phyloP scores from a whole-genome alignment of 2,329 filamentous ascomycete genomes.

The Ceratocystis harringtonii region DNA sequence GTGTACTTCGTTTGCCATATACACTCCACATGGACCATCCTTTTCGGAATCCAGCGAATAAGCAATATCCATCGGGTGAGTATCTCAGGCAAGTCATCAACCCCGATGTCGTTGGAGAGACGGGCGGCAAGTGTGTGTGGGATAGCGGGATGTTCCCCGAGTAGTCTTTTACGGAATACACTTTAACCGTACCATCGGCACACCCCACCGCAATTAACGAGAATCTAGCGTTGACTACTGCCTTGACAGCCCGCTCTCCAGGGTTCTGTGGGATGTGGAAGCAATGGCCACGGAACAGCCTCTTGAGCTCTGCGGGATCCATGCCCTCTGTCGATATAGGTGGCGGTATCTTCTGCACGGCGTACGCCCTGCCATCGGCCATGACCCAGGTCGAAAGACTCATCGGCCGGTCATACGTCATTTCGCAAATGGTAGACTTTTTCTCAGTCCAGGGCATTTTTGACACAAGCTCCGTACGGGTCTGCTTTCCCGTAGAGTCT shows the following conservation, averaged over 20 bases:
- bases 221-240: conserved; percentile 85
- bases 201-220: conserved; percentile 84
- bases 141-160: conserved; percentile 81
- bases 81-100: conserved; percentile 61
- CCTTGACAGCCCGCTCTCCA: conserved; percentile 49
- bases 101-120: conserved; percentile 54
- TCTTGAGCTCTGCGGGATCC: conserved; percentile 32
- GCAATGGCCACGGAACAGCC: conserved; percentile 76
- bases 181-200: conserved; percentile 58
- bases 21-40: conserved; percentile 98
- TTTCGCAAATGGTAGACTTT: conserved; percentile 60
- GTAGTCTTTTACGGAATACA: conserved; percentile 92
- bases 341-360: conserved; percentile 57
- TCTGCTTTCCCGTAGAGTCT: conserved; percentile 67
- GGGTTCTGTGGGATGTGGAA: conserved; percentile 60
- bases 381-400: conserved; percentile 89
- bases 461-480: conserved; percentile 75
- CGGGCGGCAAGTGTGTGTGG: conserved; percentile 57
- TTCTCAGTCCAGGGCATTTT: conserved; percentile 76
- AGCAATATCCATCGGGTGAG: conserved; percentile 88
- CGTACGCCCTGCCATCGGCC: conserved; percentile 73
- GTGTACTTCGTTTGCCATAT: conserved; percentile 78
- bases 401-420: conserved; percentile 93
- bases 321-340: conserved; percentile 25
- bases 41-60: conserved; percentile 82